Evolutionary conservation across 2,329 filamentous ascomycete genomes (phyloP).

Genomic region (Hyphodiscus sp.): DNA sequence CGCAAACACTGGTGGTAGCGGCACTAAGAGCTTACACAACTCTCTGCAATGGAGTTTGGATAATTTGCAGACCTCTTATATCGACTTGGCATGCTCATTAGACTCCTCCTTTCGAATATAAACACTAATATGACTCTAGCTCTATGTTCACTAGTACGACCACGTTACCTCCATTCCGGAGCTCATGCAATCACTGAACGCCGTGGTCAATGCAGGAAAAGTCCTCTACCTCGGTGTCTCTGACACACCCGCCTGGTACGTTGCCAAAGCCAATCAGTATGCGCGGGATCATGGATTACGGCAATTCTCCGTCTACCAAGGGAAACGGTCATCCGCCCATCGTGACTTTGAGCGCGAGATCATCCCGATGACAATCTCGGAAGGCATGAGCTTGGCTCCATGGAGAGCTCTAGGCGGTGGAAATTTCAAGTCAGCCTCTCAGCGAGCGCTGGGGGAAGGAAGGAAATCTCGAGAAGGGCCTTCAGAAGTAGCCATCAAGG

Average conservation of each 20-base stretch:
- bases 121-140: not conserved
- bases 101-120: not conserved
- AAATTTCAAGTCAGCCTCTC: constrained; percentile 38
- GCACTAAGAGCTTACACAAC: constrained; percentile 7
- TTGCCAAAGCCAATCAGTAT: constrained; percentile 58
- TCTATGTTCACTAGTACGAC: not conserved
- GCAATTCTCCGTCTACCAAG: constrained; percentile 63
- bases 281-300: constrained; percentile 58
- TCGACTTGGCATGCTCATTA: constrained; percentile 44
- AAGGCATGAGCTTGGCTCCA: constrained; percentile 49
- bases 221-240: not conserved
- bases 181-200: not conserved
- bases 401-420: constrained; percentile 45
- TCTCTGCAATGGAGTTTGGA: constrained; percentile 29
- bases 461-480: constrained; percentile 2
- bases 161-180: not conserved
- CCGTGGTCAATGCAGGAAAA: not conserved
- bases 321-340: constrained; percentile 50
- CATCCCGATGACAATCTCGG: constrained; percentile 49
- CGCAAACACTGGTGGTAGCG: constrained; percentile 5
- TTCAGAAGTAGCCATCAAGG: constrained; percentile 34
- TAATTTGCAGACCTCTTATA: constrained; percentile 59
- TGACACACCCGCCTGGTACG: constrained; percentile 21
- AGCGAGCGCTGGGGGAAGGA: not conserved
- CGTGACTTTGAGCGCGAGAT: constrained; percentile 58